These are phyloP conservation scores for Spathaspora hagerdaliae DNA, from an alignment of 805 yeast species.

Conservation along the genomic window DNA sequence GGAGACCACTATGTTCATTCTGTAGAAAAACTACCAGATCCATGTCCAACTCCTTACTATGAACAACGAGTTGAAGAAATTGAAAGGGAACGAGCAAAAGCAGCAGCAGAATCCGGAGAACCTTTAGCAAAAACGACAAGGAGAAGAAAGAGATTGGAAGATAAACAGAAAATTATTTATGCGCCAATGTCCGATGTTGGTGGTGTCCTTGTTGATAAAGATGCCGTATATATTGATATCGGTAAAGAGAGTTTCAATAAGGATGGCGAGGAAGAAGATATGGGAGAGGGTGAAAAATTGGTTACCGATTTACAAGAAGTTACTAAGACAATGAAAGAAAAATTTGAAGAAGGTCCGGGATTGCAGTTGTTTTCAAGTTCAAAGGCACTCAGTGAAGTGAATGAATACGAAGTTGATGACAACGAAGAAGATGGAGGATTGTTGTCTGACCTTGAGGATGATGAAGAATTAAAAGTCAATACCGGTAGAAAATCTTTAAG, in stretches of 20 bases:
- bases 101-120: slow-evolving; percentile 60
- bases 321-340: slow-evolving; percentile 53
- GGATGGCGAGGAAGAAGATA: slow-evolving; percentile 30
- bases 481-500: slow-evolving; percentile 67
- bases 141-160: slow-evolving; percentile 89
- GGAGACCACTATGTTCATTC: slow-evolving; percentile 79
- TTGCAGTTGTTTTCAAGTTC: slow-evolving; percentile 69
- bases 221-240: slow-evolving; percentile 91
- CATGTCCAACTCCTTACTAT: slow-evolving; percentile 95
- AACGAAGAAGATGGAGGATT: slow-evolving; percentile 26
- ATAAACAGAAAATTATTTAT: slow-evolving; percentile 87
- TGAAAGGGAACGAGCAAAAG: slow-evolving; percentile 68
- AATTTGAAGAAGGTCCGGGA: slow-evolving; percentile 61
- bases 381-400: slow-evolving; percentile 38
- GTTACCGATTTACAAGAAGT: slow-evolving; percentile 80
- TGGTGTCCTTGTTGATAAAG: slow-evolving; percentile 94
- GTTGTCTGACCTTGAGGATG: slow-evolving; percentile 29
- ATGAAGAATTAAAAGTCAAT: slow-evolving; percentile 25
- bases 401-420: slow-evolving; percentile 36
- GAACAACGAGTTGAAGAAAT: slow-evolving; percentile 81
- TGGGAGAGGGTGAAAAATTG: slow-evolving; percentile 81
- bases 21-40: slow-evolving; percentile 92
- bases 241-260: slow-evolving; percentile 57
- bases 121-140: slow-evolving; percentile 47
- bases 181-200: slow-evolving; percentile 99